Base-by-base conservation (phyloP, 768 basidiomycete genomes). In the Auricularia sp. region DNA sequence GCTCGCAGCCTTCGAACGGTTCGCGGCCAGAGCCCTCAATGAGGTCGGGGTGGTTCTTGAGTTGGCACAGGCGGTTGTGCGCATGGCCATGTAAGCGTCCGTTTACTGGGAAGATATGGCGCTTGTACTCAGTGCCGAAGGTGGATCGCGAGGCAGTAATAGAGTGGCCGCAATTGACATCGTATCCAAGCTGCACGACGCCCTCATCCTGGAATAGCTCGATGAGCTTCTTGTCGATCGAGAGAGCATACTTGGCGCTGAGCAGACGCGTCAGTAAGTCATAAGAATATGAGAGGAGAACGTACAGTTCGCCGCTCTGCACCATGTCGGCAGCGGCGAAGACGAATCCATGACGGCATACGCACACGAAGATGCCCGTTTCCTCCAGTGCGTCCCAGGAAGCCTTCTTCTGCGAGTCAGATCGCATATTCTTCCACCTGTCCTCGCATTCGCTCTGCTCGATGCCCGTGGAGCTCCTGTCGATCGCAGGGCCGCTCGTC, bases 61-160 rank as follows among this genome's bases (percentile, higher is more conserved):
- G 61, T n/a, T 62, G 61, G 61, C 61, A 62, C 18, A 33, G 42
- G 6, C 42, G 61, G 42, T 62, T 43, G n/a, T 62, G 61, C 39
- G 43, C 61, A 35, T 62, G 47, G 14, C 61, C 42, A 29, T 62
- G 61, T 14, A 62, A 62, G 14, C 35, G 23, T 12, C 61, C 43
- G 5, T 39, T 29, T 12, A 62, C 23, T 7, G 16, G 14, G 42
- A n/a, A 21, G 21, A 44, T 12, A 4, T 21, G n/a, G 5, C 8
- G 14, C 34, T 43, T 42, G 34, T 18, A 7, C n/a, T 29, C 7
- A 5, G 36, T n/a, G n/a, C 42, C 61, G 23, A 62, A 47, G 4
- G 21, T 4, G 42, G 42, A 44, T 3, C 42, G 21, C 8, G 10
- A 6, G 6, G 47, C n/a, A 8, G 43, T 62, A 3, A 12, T 29